These are phyloP conservation scores for Leishmania turanica DNA, from an alignment of 208 protist genomes.

Conservation along the genomic window DNA sequence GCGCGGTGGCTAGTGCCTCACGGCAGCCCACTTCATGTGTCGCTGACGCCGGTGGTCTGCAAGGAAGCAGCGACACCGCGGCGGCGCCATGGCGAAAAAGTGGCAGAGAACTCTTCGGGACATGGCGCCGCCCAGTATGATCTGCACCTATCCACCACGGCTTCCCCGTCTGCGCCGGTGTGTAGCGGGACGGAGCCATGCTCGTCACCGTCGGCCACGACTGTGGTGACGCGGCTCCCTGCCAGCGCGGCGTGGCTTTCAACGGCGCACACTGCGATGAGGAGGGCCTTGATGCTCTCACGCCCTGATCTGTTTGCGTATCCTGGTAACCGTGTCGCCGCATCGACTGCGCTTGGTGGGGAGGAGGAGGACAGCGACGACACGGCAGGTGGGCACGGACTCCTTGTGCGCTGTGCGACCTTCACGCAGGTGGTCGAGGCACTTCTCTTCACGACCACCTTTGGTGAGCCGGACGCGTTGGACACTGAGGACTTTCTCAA, in stretches of 20 bases:
- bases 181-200: background rate
- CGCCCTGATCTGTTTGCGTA: background rate
- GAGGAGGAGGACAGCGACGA: background rate
- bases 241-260: conserved; percentile 10
- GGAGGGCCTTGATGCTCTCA: conserved; percentile 2
- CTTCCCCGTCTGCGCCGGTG: background rate
- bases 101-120: no score
- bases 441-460: conserved; percentile 3
- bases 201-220: background rate
- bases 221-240: conserved; percentile 1
- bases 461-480: background rate
- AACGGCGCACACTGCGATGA: background rate
- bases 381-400: background rate
- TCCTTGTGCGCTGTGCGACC: conserved; percentile 5
- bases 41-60: background rate
- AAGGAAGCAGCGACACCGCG: background rate
- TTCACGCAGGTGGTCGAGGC: conserved; percentile 10
- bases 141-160: background rate
- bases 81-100: background rate
- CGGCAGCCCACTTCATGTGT: conserved; percentile 1
- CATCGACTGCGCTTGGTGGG: background rate
- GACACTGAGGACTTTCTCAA: background rate
- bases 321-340: background rate
- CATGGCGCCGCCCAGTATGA: conserved; percentile 1
- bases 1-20: conserved; percentile 13